Conservation (phyloP, 192 early-diverging fungal genomes). For the Rhizophagus clarus region DNA sequence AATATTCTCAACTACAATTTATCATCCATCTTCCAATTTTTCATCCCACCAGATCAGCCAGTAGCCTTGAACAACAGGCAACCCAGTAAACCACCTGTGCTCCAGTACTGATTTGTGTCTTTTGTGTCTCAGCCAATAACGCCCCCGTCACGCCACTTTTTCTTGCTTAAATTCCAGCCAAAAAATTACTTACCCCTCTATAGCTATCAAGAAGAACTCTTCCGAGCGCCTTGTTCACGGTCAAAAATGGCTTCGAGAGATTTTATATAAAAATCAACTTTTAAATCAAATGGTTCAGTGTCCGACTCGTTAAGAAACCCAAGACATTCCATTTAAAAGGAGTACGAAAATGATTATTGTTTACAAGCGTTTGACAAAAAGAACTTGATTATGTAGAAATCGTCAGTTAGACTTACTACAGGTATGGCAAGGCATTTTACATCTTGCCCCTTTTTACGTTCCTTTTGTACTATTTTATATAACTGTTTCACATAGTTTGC, state of each 20-base stretch:
- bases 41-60: background rate
- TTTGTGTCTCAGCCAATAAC: background rate
- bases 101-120: background rate
- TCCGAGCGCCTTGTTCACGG: background rate
- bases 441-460: too few relatives aligned
- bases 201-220: slow-evolving; percentile 4
- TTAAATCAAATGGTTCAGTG: slow-evolving; percentile 6
- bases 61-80: slow-evolving; percentile 13
- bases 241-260: slow-evolving; percentile 8
- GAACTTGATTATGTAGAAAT: too few relatives aligned
- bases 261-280: slow-evolving; percentile 6
- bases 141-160: background rate
- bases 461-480: too few relatives aligned
- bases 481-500: too few relatives aligned
- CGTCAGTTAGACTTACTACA: too few relatives aligned
- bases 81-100: slow-evolving; percentile 22
- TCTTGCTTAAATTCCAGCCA: background rate
- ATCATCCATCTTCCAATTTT: background rate
- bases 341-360: background rate
- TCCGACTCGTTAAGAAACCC: background rate
- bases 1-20: background rate
- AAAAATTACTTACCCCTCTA: background rate
- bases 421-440: too few relatives aligned
- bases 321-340: background rate
- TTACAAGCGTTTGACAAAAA: too few relatives aligned